Evolutionary conservation across 345 rosid species (phyloP).

Genomic region (Eucalyptus tenuipes): DNA sequence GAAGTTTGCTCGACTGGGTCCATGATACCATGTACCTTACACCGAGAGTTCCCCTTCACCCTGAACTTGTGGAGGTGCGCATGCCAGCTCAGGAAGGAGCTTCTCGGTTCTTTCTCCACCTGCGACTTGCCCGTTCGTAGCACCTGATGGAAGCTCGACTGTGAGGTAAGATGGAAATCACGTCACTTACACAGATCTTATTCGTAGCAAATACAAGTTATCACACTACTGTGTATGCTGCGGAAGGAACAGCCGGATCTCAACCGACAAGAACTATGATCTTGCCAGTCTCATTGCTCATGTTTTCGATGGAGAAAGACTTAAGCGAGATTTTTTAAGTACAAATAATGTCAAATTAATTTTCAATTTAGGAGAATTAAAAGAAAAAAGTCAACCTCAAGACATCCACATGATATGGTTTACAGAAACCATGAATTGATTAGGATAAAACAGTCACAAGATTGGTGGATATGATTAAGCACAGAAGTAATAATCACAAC

Average conservation of each 20-base stretch:
- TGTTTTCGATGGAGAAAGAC: not conserved
- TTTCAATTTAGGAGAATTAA: not conserved
- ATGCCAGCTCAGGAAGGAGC: conserved; percentile 31
- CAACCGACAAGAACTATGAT: not conserved
- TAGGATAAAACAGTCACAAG: not conserved
- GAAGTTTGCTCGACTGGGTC: conserved; percentile 44
- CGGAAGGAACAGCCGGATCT: not conserved
- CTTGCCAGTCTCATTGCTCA: not conserved
- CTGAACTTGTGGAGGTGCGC: conserved; percentile 30
- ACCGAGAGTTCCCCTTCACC: conserved; percentile 37
- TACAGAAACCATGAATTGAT: not conserved
- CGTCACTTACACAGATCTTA: not conserved
- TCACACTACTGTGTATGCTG: not conserved
- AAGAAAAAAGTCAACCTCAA: not conserved
- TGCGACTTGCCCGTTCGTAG: conserved; percentile 29
- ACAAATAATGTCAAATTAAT: not conserved
- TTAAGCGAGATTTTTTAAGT: not conserved
- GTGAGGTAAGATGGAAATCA: not conserved
- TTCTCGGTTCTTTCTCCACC: conserved; percentile 41
- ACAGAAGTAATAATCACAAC: not conserved
- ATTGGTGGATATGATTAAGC: not conserved
- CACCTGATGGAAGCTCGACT: conserved; percentile 29
- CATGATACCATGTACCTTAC: conserved; percentile 37
- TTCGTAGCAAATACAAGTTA: not conserved
- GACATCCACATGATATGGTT: not conserved